A percentile compares a stretch with the other conserved stretches of the same genome.
Conservation (phyloP, 768 basidiomycete species). For the Serendipita sp. region DNA sequence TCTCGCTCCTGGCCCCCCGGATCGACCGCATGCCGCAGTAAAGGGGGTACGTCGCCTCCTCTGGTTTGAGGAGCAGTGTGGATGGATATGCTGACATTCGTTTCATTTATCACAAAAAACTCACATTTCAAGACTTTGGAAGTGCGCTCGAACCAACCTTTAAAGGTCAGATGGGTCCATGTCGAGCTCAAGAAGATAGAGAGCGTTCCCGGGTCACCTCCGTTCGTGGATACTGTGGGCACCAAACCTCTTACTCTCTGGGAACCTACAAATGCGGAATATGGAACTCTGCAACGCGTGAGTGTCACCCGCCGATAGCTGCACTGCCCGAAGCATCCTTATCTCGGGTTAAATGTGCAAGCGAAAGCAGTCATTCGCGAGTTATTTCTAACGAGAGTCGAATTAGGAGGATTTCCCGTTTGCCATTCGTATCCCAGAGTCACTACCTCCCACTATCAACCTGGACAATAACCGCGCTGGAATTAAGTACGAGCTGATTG, state of each 20-base stretch:
- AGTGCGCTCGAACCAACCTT: conserved; percentile 54
- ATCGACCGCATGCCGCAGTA: conserved; percentile 67
- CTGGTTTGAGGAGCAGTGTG: background rate
- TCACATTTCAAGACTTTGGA: conserved; percentile 50
- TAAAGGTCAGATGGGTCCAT: conserved; percentile 85
- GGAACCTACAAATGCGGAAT: conserved; percentile 57
- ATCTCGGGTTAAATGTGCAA: conserved; percentile 1
- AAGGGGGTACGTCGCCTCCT: conserved; percentile 56
- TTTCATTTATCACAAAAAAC: background rate
- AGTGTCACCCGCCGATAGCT: conserved; percentile 11
- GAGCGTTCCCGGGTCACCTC: conserved; percentile 56
- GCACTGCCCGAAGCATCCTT: conserved; percentile 5
- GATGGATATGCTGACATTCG: background rate
- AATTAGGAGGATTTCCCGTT: conserved; percentile 75
- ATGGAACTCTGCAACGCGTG: conserved; percentile 50
- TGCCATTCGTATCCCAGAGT: conserved; percentile 80
- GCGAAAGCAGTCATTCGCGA: conserved; percentile 6
- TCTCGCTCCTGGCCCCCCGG: conserved; percentile 60
- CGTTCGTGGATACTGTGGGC: conserved; percentile 67
- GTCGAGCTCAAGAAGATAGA: conserved; percentile 88
- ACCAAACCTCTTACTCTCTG: conserved; percentile 71
- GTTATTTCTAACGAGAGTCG: conserved; percentile 5
- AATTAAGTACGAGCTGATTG: conserved; percentile 80
- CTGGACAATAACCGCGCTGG: conserved; percentile 74
- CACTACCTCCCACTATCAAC: conserved; percentile 71